phyloP scores from a whole-genome alignment of 2,329 filamentous ascomycete genomes.

The Sarocladiaceae sp. region DNA sequence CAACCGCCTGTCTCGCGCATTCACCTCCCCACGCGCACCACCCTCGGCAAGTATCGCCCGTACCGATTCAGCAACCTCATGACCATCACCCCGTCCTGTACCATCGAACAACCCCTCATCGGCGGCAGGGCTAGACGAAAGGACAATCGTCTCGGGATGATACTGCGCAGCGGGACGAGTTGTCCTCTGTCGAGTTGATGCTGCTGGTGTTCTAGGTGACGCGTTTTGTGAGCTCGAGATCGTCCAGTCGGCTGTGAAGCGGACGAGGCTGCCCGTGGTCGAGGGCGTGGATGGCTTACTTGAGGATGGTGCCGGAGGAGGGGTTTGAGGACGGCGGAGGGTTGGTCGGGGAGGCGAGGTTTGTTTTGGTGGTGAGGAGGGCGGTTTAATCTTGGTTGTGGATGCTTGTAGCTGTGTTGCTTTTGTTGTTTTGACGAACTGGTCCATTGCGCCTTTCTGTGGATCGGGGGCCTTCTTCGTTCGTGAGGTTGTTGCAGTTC shows the following conservation, averaged over 20 bases:
- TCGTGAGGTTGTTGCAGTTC: slow-evolving; percentile 17
- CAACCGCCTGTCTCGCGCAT: not conserved
- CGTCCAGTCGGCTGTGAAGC: slow-evolving; percentile 29
- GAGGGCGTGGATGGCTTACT: slow-evolving; percentile 32
- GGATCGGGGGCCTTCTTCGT: slow-evolving; percentile 15
- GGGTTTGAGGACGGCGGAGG: slow-evolving; percentile 11
- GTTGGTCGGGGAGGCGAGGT: slow-evolving; percentile 1
- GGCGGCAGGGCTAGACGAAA: slow-evolving; percentile 39
- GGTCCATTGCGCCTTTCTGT: slow-evolving; percentile 32
- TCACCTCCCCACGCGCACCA: slow-evolving; percentile 10
- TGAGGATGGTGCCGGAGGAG: slow-evolving; percentile 21
- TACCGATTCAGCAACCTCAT: slow-evolving; percentile 20
- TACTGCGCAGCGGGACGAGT: not conserved
- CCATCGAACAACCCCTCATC: not conserved
- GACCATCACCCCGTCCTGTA: not conserved
- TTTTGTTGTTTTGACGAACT: slow-evolving; percentile 38
- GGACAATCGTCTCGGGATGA: slow-evolving; percentile 34
- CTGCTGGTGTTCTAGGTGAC: slow-evolving; percentile 32
- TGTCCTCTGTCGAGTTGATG: slow-evolving; percentile 8
- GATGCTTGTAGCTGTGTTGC: slow-evolving; percentile 13
- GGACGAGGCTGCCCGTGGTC: slow-evolving; percentile 18
- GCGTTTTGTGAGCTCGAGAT: slow-evolving; percentile 38
- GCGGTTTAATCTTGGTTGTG: slow-evolving; percentile 12
- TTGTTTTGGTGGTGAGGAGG: slow-evolving; percentile 1
- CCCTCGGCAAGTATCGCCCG: slow-evolving; percentile 17